Percentiles rank a stretch among this genome's conserved stretches.
Evolutionary conservation across 495 filamentous ascomycete genomes (phyloP).

Genomic region (Lasiosphaeria hispida): DNA sequence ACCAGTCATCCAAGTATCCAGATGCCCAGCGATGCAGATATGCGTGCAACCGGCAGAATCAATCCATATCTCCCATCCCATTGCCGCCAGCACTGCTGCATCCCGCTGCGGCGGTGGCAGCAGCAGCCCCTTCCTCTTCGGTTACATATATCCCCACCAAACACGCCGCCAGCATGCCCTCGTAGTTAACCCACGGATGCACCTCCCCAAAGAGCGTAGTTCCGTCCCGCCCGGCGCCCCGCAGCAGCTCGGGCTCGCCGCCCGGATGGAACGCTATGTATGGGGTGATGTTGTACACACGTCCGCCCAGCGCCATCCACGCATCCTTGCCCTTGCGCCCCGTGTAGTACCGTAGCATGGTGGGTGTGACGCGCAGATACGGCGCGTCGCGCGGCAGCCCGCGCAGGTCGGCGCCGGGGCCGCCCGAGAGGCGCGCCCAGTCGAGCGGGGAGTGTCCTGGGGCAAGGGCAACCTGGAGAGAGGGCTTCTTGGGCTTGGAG

Average conservation of each 20-base stretch:
- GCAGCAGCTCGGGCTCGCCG: constrained; percentile 80
- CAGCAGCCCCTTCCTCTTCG: constrained; percentile 58
- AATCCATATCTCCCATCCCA: constrained; percentile 70
- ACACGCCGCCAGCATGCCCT: constrained; percentile 85
- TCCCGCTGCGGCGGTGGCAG: constrained; percentile 43
- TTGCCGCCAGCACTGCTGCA: constrained; percentile 21
- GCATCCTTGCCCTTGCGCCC: constrained; percentile 79
- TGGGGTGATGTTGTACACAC: constrained; percentile 89
- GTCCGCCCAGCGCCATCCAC: constrained; percentile 82
- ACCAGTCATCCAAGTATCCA: too few species aligned
- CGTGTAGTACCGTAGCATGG: constrained; percentile 68
- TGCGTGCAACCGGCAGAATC: not conserved
- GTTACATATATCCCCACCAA: constrained; percentile 80
- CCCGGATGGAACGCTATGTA: constrained; percentile 92
- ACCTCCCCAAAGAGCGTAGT: constrained; percentile 82
- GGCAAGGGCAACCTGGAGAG: constrained; percentile 63
- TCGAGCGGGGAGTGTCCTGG: constrained; percentile 92
- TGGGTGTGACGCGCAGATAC: constrained; percentile 69
- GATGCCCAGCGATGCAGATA: too few species aligned
- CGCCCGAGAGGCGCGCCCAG: constrained; percentile 78
- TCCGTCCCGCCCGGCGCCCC: constrained; percentile 74
- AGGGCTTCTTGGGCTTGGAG: constrained; percentile 47
- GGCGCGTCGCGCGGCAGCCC: constrained; percentile 44
- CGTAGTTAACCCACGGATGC: constrained; percentile 98
- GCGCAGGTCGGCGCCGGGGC: constrained; percentile 65